Evolutionary conservation across 257 asterid genomes (phyloP), one percentile per base, ranked within the genome.

Genomic region (Fraxinus excelsior): DNA sequence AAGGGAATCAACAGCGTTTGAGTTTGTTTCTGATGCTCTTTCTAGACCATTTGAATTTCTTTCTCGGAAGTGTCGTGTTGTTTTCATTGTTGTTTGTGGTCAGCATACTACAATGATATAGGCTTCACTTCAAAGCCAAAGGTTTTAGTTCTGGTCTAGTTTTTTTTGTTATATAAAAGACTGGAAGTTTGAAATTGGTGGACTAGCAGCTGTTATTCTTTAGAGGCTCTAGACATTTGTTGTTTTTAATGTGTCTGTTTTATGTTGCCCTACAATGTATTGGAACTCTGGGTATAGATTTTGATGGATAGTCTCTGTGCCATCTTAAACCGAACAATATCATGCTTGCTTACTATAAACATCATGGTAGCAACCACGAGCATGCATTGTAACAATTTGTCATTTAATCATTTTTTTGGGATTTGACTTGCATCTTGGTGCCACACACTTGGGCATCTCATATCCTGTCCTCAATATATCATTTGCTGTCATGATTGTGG

Each of bases 11-110:
- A 19, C 0, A 3, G 12, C 13, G 8, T 72, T 77, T 51, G 29
- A 9, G 35, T 25, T 51, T 72, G 42, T 26, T 76, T 38, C 71
- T 29, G 21, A 2, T 69, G 69, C 21, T 66, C 75, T 73, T 38
- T 79, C 70, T 70, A 73, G 29, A 10, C 31, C 38, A 74, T 44
- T 29, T 62, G 38, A 71, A 71, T 78, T 28, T 9, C 7, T 71
- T 34, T 73, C 58, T 29, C 29, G 26, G 60, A 70, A 56, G 14
- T 7, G 6, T 1, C 73, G 12, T 71, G 68, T 46, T 72, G 28
- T 29, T 66, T 71, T 23, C 71, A 62, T 74, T 46, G 38, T 58
- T 67, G 60, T 32, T 68, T 13, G 66, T 58, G 16, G 66, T 58
- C 66, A 7, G 13, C 28, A 10, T 11, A 31, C 46, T 77, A 62